These are phyloP conservation scores for Lomentospora prolificans DNA, from an alignment of 2,329 filamentous ascomycete genomes.

Conservation along the genomic window DNA sequence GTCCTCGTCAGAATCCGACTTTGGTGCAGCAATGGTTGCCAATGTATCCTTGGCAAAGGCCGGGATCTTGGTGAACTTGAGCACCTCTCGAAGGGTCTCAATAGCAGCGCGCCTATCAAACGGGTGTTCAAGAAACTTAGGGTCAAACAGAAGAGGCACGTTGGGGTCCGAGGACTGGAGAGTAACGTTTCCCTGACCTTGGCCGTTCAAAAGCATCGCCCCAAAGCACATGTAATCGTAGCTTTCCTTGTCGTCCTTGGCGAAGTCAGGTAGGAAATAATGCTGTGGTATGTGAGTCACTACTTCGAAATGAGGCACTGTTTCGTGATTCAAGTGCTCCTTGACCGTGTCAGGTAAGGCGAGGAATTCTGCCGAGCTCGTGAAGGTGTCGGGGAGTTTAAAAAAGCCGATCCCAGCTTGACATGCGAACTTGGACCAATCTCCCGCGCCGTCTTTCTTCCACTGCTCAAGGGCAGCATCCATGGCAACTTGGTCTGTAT, in stretches of 20 bases:
- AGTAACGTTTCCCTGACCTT: slow-evolving; percentile 39
- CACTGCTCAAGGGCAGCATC: slow-evolving; percentile 37
- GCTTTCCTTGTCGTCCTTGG: slow-evolving; percentile 14
- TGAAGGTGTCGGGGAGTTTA: slow-evolving; percentile 28
- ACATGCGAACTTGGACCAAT: slow-evolving; percentile 29
- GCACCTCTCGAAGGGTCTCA: slow-evolving; percentile 33
- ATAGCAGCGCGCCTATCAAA: slow-evolving; percentile 44
- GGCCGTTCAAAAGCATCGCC: slow-evolving; percentile 42
- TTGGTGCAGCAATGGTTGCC: slow-evolving; percentile 29
- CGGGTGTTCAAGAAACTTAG: slow-evolving; percentile 40
- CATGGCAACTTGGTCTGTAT: slow-evolving; percentile 29
- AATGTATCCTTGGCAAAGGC: slow-evolving; percentile 34
- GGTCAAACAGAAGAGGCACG: slow-evolving; percentile 41
- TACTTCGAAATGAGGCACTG: slow-evolving; percentile 49
- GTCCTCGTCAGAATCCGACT: slow-evolving; percentile 41
- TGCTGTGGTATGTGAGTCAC: slow-evolving; percentile 35
- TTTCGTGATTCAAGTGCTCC: slow-evolving; percentile 33
- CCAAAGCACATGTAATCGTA: slow-evolving; percentile 33
- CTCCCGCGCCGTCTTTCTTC: slow-evolving; percentile 29
- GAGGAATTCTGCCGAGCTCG: slow-evolving; percentile 35
- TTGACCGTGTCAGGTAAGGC: slow-evolving; percentile 33
- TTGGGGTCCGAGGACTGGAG: slow-evolving; percentile 42
- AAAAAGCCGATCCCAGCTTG: slow-evolving; percentile 31
- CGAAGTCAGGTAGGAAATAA: slow-evolving; percentile 28
- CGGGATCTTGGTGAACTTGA: slow-evolving; percentile 31